These are phyloP conservation scores for Cunninghamia lanceolata DNA, from an alignment of 75 land plant species.

Conservation along the genomic window DNA sequence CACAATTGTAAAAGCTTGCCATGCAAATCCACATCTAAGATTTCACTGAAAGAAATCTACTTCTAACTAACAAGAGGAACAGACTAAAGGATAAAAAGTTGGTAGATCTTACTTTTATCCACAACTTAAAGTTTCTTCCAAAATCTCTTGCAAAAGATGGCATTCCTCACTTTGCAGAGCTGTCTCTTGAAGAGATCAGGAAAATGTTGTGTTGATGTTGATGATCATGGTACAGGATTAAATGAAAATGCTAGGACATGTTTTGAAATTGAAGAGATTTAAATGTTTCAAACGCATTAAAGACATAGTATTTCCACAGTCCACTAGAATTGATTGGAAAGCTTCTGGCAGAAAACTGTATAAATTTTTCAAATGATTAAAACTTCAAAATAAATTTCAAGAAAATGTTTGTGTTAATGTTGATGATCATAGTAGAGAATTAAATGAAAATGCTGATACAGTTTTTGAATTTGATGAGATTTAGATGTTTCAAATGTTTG, in stretches of 20 bases:
- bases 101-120: not conserved
- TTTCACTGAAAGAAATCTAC: not conserved
- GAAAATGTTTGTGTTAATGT: not conserved
- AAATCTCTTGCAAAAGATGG: not conserved
- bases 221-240: not conserved
- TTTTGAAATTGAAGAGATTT: not conserved
- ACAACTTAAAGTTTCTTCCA: not conserved
- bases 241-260: not conserved
- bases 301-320: too few species aligned
- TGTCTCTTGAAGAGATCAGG: not conserved
- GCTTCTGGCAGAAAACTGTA: too few species aligned
- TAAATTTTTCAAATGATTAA: not conserved
- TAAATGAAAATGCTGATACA: not conserved
- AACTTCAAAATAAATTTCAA: not conserved
- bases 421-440: not conserved
- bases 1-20: not conserved
- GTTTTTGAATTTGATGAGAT: not conserved
- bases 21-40: not conserved
- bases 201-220: not conserved
- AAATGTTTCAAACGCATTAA: not conserved
- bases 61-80: not conserved
- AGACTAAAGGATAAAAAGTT: not conserved
- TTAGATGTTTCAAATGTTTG: not conserved
- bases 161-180: not conserved
- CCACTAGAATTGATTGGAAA: too few species aligned